Evolutionary conservation across 257 asterid species (phyloP).

Genomic region (Ehretia macrophylla): DNA sequence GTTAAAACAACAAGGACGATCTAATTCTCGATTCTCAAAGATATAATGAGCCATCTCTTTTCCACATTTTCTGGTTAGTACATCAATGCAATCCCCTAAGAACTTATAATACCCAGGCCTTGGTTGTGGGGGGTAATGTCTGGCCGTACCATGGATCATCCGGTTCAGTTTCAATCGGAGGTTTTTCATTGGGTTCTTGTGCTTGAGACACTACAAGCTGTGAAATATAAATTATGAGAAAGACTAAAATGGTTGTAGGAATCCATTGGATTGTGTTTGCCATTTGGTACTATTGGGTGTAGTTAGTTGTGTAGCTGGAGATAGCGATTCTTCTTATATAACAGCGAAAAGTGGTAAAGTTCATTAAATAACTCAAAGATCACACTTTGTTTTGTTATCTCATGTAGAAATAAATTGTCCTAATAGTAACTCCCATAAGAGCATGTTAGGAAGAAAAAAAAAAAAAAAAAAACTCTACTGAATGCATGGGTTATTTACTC

Average conservation of each 20-base stretch:
- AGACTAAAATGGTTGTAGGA: neutral
- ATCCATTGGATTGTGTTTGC: neutral
- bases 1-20: neutral
- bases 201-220: neutral
- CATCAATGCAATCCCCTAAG: neutral
- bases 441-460: too few relatives aligned
- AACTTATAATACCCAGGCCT: neutral
- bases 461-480: too few relatives aligned
- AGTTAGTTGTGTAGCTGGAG: too few relatives aligned
- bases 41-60: neutral
- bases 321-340: neutral
- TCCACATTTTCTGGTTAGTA: neutral
- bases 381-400: too few relatives aligned
- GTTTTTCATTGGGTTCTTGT: neutral
- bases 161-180: neutral
- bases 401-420: too few relatives aligned
- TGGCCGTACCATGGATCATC: neutral
- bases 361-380: too few relatives aligned
- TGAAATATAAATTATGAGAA: neutral
- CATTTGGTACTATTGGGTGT: neutral
- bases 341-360: neutral
- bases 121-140: neutral
- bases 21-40: neutral
- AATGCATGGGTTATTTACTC: too few relatives aligned
- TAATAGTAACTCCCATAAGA: too few relatives aligned